A percentile compares a stretch with the other conserved stretches of the same genome.
Evolutionary conservation across 169 alveolate genomes (phyloP).

Genomic region (Blepharisma undulans): DNA sequence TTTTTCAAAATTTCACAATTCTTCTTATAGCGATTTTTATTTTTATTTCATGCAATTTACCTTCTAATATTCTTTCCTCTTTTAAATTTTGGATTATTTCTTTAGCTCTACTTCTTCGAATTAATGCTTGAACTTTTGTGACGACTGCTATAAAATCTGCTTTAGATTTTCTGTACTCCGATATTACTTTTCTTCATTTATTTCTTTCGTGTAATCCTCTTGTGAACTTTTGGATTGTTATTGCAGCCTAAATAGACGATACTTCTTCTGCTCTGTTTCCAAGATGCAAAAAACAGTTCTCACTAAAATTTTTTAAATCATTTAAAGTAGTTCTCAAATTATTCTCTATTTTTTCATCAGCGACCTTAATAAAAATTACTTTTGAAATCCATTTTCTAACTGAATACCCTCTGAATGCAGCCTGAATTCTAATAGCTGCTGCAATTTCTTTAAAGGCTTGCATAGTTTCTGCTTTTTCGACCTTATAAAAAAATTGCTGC

Average conservation of each 20-base stretch:
- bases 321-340: not conserved
- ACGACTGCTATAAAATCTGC: not conserved
- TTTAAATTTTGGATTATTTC: not conserved
- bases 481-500: not conserved
- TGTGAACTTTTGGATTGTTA: not conserved
- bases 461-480: not conserved
- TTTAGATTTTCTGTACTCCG: not conserved
- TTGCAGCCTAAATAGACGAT: not conserved
- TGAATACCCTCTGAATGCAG: not conserved
- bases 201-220: not conserved
- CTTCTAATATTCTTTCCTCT: not conserved
- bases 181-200: not conserved
- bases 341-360: not conserved
- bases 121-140: not conserved
- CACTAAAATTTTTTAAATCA: not conserved
- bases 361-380: not conserved
- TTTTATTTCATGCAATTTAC: not conserved
- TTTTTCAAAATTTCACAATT: not conserved
- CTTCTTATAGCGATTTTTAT: not conserved
- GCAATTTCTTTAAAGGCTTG: not conserved
- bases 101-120: not conserved
- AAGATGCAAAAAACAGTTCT: not conserved
- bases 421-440: not conserved
- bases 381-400: not conserved
- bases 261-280: not conserved